Evolutionary conservation across 768 basidiomycete species (phyloP), one percentile per base, ranked within the genome.

Genomic region (Hygrocybe punicea): DNA sequence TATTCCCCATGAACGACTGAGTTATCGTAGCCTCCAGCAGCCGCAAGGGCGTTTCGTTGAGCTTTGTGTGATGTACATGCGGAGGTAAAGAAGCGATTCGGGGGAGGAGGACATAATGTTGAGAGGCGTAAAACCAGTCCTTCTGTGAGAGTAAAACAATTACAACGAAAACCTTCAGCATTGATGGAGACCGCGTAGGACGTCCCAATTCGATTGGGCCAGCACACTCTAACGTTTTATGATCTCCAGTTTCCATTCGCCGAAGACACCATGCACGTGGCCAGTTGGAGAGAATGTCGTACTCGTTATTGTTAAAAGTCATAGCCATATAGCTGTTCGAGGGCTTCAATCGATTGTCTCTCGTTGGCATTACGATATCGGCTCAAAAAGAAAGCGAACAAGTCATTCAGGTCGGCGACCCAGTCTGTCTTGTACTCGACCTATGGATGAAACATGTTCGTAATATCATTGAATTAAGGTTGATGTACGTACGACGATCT

Each of bases 271-370:
- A 62, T 36, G 60, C 48, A 47, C 46, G 48, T 45, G 55, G 17
- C 61, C 55, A 56, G 52, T 62, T 59, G 58, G 39, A 55, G 44
- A 62, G 58, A 14, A 59, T 56, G 35, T 55, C 58, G 48, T 59
- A 62, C 29, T 54, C 60, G 51, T 48, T 56, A 6, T 62, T 40
- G 57, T 61, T 58, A 39, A 61, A 61, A 1, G 57, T 51, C 60
- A 61, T 58, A 61, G 36, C 61, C 58, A 29, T 62, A 59, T 55
- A 59, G 25, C 51, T 59, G 61, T 17, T 56, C 33, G 24, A 62
- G 29, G 35, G 61, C 61, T 39, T 53, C 52, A 36, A 62, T 48
- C 8, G 58, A 58, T 40, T 62, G 60, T 51, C 51, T 53, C 39
- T 59, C 50, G 40, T 23, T 11, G n/a, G 52, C 52, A 42, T 36